Percentiles rank a stretch among this genome's conserved stretches.
These are phyloP conservation scores for Kuraishia hungarica DNA, from an alignment of 805 yeast species.

Conservation along the genomic window DNA sequence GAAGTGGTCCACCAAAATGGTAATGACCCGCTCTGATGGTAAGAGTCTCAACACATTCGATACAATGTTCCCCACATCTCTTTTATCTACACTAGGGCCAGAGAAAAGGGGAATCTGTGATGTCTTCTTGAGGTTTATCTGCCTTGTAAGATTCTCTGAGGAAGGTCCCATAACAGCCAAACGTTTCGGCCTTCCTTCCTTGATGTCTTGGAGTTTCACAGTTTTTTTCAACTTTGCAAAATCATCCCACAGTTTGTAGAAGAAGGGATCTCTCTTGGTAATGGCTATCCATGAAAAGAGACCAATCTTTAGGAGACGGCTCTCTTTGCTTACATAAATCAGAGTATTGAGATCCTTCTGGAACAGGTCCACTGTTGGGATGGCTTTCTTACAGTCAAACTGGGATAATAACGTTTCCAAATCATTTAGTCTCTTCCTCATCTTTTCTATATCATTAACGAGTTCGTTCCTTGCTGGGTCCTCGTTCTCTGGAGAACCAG, in stretches of 20 bases:
- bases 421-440: neutral
- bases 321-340: neutral
- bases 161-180: neutral
- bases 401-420: conserved; percentile 1
- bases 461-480: neutral
- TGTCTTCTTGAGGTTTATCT: conserved; percentile 3
- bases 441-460: neutral
- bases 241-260: neutral
- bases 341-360: neutral
- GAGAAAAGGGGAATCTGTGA: neutral
- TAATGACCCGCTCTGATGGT: conserved; percentile 23
- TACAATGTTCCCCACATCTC: conserved; percentile 6
- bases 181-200: neutral
- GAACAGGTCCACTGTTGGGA: neutral
- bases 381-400: conserved; percentile 1
- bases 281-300: conserved; percentile 1
- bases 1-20: conserved; percentile 29
- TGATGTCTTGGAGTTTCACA: conserved; percentile 4
- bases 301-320: conserved; percentile 1
- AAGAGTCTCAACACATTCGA: conserved; percentile 6
- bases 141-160: neutral
- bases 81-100: conserved; percentile 1
- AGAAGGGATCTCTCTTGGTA: conserved; percentile 1
- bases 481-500: neutral
- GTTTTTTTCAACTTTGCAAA: conserved; percentile 7